phyloP scores from a whole-genome alignment of 2,329 filamentous ascomycete genomes.

The Trichophyton benhamiae region DNA sequence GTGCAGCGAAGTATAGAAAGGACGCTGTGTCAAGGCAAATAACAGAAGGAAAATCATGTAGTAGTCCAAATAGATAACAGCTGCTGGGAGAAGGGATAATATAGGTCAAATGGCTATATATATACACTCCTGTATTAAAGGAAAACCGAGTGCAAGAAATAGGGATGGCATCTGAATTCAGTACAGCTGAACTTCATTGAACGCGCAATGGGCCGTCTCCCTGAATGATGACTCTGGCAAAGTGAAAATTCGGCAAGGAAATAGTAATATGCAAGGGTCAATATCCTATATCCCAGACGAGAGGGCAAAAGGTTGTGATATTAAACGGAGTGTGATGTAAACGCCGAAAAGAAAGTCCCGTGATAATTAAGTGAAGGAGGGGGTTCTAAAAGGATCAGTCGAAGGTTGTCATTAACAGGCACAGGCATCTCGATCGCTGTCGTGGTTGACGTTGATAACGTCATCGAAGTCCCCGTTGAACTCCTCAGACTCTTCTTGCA shows the following conservation, averaged over 20 bases:
- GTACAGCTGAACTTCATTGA: neutral
- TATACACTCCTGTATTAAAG: neutral
- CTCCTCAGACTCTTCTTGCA: slow-evolving; percentile 94
- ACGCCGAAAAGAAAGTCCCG: slow-evolving; percentile 2
- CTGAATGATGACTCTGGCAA: neutral
- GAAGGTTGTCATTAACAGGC: slow-evolving; percentile 54
- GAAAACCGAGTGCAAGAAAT: neutral
- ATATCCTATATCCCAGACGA: slow-evolving; percentile 4
- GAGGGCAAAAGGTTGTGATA: neutral
- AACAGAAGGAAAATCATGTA: neutral
- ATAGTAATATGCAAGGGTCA: neutral
- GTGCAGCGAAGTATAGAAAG: too few relatives aligned
- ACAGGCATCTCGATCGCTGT: slow-evolving; percentile 85
- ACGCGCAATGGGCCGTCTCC: neutral
- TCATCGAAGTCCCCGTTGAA: slow-evolving; percentile 96
- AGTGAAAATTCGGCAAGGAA: neutral
- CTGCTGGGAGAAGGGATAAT: neutral
- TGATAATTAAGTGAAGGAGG: slow-evolving; percentile 10
- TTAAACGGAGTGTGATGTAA: neutral
- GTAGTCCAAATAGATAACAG: neutral
- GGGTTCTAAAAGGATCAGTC: slow-evolving; percentile 14
- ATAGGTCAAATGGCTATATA: neutral
- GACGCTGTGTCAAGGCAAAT: too few relatives aligned
- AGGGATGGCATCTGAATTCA: neutral
- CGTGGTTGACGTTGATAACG: slow-evolving; percentile 95